Evolutionary conservation across 306 rosid genomes (phyloP), one percentile per base, ranked within the genome.

Genomic region (Pueraria montana): DNA sequence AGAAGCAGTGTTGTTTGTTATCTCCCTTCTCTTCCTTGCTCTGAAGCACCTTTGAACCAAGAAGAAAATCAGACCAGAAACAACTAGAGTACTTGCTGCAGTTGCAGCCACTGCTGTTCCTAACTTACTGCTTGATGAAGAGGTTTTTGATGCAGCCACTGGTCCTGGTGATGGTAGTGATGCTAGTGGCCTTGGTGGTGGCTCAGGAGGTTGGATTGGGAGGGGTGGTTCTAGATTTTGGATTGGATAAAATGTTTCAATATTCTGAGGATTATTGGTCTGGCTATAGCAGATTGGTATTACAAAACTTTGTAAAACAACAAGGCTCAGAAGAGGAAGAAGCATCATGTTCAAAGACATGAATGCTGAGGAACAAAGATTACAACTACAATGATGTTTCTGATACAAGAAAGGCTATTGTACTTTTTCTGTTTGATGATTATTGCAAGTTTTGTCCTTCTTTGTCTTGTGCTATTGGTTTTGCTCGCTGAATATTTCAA

Each of bases 401-500:
- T 8, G 11, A 38, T 38, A 77, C 77, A 2, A 42, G 77, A 61
- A 55, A 65, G 40, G 85, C 46, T 46, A 3, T 85, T 72, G 80
- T 69, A 38, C 12, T 18, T 48, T 83, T 77, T 74, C 58, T 70
- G 53, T 21, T 24, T 40, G 64, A 53, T 49, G 77, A 76, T 76
- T 77, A 78, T 87, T 38, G 80, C 67, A 76, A 52, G 55, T 55
- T 46, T 83, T 68, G 76, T 70, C 46, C 66, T 34, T 43, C 38
- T 45, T 84, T 80, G 84, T 79, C 87, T 78, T 76, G 86, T 43
- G 86, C 59, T 13, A 59, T 82, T 69, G 89, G 74, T 49, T 85
- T 84, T 73, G 80, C 48, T 88, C 3, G 89, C 89, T 89, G 98
- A 90, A 87, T 86, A 76, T 76, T 89, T 93, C 98, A 86, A 88